A percentile compares a stretch with the other conserved stretches of the same genome.
Conservation (phyloP, 306 rosid genomes). For the Geum urbanum region DNA sequence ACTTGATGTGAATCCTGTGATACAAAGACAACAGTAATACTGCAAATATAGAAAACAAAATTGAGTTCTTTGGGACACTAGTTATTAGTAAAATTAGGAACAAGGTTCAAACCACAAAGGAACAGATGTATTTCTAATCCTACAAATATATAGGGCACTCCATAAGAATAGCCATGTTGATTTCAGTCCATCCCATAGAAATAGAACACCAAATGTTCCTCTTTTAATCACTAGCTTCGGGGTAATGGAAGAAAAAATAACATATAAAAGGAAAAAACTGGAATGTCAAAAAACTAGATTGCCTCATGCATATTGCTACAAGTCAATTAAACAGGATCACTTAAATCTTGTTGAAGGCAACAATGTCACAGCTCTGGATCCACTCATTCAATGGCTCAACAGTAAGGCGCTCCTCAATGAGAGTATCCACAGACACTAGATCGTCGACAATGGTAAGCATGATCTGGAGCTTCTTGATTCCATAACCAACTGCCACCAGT, state of each 20-base stretch:
- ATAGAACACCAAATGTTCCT: neutral
- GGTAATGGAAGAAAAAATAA: neutral
- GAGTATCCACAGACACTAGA: conserved; percentile 73
- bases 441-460: conserved; percentile 83
- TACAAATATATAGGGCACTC: neutral
- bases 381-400: conserved; percentile 63
- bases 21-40: too few species aligned
- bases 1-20: too few species aligned
- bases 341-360: conserved; percentile 89
- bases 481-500: conserved; percentile 78
- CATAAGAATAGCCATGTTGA: neutral
- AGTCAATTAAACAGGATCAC: neutral
- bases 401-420: conserved; percentile 69
- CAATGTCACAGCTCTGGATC: conserved; percentile 92
- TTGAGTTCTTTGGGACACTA: too few species aligned
- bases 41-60: too few species aligned
- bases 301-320: conserved; percentile 5
- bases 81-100: too few species aligned
- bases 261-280: neutral
- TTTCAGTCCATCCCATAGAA: neutral
- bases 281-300: conserved; percentile 7
- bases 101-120: neutral
- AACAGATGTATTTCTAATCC: neutral
- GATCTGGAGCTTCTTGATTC: conserved; percentile 82
- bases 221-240: neutral